Evolutionary conservation across 1,139 yeast genomes (phyloP).

Genomic region (Debaryomyces nepalensis): DNA sequence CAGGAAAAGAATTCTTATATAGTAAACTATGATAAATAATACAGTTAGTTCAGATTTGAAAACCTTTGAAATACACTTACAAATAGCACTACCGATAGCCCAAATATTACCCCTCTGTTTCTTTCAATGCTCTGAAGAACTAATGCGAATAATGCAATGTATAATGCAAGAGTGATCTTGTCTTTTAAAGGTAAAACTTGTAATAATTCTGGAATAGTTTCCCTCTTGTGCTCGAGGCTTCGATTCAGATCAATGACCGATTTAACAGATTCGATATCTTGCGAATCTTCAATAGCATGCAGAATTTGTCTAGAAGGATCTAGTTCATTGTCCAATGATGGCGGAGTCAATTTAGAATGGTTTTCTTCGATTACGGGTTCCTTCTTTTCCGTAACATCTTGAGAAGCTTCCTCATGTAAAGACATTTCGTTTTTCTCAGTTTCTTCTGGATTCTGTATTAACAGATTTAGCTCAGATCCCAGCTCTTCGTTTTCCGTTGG

Average conservation of each 20-base stretch:
- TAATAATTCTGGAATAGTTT: background rate
- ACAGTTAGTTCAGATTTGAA: background rate
- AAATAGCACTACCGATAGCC: slow-evolving; percentile 8
- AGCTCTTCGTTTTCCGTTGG: too few relatives aligned
- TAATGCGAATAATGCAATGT: background rate
- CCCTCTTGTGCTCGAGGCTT: background rate
- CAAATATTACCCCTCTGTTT: slow-evolving; percentile 1
- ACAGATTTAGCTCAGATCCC: too few relatives aligned
- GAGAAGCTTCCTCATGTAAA: too few relatives aligned
- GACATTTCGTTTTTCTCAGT: too few relatives aligned
- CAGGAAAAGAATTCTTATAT: background rate
- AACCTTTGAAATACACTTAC: slow-evolving; percentile 9
- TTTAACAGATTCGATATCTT: background rate
- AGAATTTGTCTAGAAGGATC: background rate
- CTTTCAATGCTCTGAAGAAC: background rate
- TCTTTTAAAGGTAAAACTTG: slow-evolving; percentile 3
- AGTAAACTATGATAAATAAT: background rate
- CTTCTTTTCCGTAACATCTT: slow-evolving; percentile 1
- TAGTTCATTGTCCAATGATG: slow-evolving; percentile 25
- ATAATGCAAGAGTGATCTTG: slow-evolving; percentile 3
- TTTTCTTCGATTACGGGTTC: slow-evolving; percentile 14
- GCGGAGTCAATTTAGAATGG: slow-evolving; percentile 24
- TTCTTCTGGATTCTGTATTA: too few relatives aligned
- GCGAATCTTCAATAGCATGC: background rate
- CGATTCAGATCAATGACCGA: background rate